Evolutionary conservation across 495 filamentous ascomycete species (phyloP).

Genomic region (Pyronema omphalodes): DNA sequence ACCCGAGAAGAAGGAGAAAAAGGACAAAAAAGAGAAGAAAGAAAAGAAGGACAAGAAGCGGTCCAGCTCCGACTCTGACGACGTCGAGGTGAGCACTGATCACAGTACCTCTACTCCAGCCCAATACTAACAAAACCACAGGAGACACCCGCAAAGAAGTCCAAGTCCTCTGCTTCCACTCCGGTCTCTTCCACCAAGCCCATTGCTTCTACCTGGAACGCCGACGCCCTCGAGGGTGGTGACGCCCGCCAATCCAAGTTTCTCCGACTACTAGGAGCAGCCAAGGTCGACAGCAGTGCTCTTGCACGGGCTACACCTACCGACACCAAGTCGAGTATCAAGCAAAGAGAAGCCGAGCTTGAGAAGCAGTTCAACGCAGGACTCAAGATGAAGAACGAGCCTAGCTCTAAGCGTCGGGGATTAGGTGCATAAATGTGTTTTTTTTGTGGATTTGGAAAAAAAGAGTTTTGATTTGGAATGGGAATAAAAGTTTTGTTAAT

Average conservation of each 20-base stretch:
- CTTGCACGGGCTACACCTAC: not conserved
- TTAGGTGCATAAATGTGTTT: constrained; percentile 31
- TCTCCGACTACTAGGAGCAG: constrained; percentile 36
- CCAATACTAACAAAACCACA: not conserved
- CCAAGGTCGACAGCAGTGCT: constrained; percentile 6
- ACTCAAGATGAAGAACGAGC: constrained; percentile 40
- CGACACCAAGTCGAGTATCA: constrained; percentile 13
- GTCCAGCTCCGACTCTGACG: not conserved
- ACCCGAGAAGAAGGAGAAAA: constrained; percentile 15
- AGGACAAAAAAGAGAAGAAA: constrained; percentile 11
- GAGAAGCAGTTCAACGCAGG: constrained; percentile 40
- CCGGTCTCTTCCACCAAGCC: not conserved
- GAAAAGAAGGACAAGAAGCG: constrained; percentile 2
- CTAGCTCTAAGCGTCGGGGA: constrained; percentile 32
- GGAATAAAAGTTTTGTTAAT: no score
- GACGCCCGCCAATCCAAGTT: constrained; percentile 37
- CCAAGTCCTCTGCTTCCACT: not conserved
- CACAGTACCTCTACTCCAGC: not conserved
- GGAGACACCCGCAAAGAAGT: not conserved
- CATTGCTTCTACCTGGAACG: constrained; percentile 29
- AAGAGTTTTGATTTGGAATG: not conserved
- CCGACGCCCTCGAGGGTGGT: constrained; percentile 33
- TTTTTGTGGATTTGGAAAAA: not conserved
- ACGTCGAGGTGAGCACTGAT: constrained; percentile 3
- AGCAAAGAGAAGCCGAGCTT: constrained; percentile 34